A percentile compares a stretch with the other conserved stretches of the same genome.
These are phyloP conservation scores for Oenanthe sinensis DNA, from an alignment of 129 eudicot genomes.

Conservation along the genomic window DNA sequence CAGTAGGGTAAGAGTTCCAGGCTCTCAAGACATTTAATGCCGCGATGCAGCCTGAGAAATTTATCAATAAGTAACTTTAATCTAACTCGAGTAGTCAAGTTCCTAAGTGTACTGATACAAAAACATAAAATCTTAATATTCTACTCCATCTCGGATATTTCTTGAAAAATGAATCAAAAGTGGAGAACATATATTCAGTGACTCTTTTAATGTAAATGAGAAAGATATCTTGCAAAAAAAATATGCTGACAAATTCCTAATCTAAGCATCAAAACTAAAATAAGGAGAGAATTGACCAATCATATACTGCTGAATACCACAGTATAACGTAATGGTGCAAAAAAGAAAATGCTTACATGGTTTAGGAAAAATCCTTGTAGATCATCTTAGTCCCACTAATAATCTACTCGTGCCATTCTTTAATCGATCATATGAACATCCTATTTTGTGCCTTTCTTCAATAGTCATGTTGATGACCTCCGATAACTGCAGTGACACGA, in stretches of 20 bases:
- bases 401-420: constrained; percentile 25
- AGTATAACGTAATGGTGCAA: not conserved
- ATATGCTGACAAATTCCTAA: not conserved
- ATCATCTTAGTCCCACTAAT: constrained; percentile 1
- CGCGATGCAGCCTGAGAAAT: not conserved
- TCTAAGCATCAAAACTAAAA: not conserved
- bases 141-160: not conserved
- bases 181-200: not conserved
- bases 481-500: constrained; percentile 29
- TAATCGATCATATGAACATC: constrained; percentile 41
- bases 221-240: not conserved
- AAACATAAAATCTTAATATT: not conserved
- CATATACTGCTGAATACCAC: not conserved
- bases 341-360: constrained; percentile 9
- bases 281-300: not conserved
- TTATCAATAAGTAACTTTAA: not conserved
- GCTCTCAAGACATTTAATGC: not conserved
- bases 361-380: not conserved
- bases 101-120: not conserved
- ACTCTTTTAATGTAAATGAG: not conserved
- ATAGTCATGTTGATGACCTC: constrained; percentile 32
- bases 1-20: not conserved
- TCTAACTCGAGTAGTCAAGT: not conserved
- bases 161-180: not conserved
- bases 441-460: constrained; percentile 48